phyloP scores from a whole-genome alignment of 2,329 filamentous ascomycete species.

The Pseudonectria buxi region DNA sequence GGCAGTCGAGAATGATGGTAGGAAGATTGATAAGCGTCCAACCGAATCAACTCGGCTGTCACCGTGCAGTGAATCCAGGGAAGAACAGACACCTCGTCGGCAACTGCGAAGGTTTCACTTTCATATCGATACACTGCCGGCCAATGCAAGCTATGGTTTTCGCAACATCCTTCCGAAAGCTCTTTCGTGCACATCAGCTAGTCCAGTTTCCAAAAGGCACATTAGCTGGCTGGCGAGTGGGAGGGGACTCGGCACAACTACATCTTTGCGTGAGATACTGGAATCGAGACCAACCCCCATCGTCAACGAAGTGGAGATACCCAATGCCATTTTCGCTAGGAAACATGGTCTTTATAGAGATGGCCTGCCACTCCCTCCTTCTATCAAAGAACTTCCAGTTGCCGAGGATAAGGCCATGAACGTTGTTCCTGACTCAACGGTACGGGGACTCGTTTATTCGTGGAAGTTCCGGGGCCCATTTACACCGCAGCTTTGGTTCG shows the following conservation, averaged over 20 bases:
- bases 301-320: conserved; percentile 31
- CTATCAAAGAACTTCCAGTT: conserved; percentile 33
- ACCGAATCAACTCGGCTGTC: conserved; percentile 11
- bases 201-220: too few species aligned
- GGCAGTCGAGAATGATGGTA: conserved; percentile 22
- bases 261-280: conserved; percentile 5
- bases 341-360: conserved; percentile 33
- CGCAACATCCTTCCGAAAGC: background rate
- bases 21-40: conserved; percentile 27
- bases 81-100: background rate
- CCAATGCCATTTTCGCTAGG: conserved; percentile 38
- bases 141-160: background rate
- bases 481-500: conserved; percentile 39
- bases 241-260: conserved; percentile 1
- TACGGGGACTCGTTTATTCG: conserved; percentile 20
- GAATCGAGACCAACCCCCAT: conserved; percentile 5
- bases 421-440: conserved; percentile 22
- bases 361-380: conserved; percentile 26
- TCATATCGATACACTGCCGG: too few species aligned
- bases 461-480: conserved; percentile 36
- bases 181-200: too few species aligned
- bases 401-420: conserved; percentile 36
- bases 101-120: background rate
- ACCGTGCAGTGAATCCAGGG: background rate
- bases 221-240: background rate